These are phyloP conservation scores for Sarocladiaceae sp. DNA, from an alignment of 2,329 filamentous ascomycete species.

Conservation along the genomic window DNA sequence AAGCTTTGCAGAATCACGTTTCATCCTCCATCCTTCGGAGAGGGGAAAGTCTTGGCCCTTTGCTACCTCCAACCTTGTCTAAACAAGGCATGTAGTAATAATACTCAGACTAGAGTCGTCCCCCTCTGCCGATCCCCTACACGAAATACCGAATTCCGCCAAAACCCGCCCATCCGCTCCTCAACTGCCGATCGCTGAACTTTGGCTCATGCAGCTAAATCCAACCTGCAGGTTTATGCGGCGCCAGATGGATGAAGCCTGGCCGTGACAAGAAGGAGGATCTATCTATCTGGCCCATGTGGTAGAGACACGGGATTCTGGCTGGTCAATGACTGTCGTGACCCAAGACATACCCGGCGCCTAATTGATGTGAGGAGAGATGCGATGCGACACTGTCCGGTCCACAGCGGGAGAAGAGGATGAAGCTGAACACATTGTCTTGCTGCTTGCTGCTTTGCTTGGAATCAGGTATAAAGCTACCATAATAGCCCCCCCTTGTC, in stretches of 20 bases:
- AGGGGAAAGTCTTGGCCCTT: neutral
- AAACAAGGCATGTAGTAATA: neutral
- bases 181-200: constrained; percentile 1
- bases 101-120: neutral
- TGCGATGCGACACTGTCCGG: neutral
- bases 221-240: neutral
- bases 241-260: neutral
- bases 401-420: neutral
- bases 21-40: neutral
- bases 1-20: too few relatives aligned
- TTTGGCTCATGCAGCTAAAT: neutral
- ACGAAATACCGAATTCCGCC: constrained; percentile 1
- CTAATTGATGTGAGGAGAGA: neutral
- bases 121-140: constrained; percentile 1
- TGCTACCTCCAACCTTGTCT: too few relatives aligned
- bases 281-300: neutral
- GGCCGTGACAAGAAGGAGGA: constrained; percentile 5
- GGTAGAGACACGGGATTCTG: neutral
- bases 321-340: neutral
- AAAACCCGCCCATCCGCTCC: neutral
- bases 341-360: neutral
- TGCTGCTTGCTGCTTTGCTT: too few relatives aligned
- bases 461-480: constrained; percentile 3
- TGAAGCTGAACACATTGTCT: neutral
- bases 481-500: too few relatives aligned